These are phyloP conservation scores for Thinopyrum elongatum DNA, from an alignment of 176 grass and related monocot species.

Conservation along the genomic window DNA sequence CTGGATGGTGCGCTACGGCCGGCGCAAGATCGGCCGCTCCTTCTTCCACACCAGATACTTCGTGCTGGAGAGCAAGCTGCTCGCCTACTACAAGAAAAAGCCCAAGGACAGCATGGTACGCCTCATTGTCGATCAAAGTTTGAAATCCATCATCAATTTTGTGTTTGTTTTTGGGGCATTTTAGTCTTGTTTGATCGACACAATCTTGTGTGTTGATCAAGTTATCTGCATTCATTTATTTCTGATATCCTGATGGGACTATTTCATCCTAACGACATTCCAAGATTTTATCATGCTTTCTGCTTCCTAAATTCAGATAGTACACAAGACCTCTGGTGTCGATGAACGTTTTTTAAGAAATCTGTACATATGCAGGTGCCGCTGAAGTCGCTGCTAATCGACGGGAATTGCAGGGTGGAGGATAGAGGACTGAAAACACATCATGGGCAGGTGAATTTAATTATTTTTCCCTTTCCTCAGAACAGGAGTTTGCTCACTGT, in stretches of 20 bases:
- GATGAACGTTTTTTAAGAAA: not conserved
- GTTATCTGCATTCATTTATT: not conserved
- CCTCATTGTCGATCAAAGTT: too few species aligned
- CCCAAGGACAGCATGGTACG: constrained; percentile 72
- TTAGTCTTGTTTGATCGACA: too few species aligned
- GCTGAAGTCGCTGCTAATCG: too few species aligned
- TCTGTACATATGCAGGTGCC: not conserved
- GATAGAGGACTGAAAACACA: too few species aligned
- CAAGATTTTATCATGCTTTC: not conserved
- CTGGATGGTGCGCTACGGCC: constrained; percentile 90
- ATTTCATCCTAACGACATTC: not conserved
- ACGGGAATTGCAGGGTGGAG: too few species aligned
- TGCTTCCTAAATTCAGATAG: not conserved
- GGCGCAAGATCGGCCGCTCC: constrained; percentile 74
- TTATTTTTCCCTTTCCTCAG: too few species aligned
- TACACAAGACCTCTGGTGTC: not conserved
- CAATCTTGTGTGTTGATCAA: too few species aligned
- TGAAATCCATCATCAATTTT: too few species aligned
- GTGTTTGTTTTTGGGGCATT: too few species aligned
- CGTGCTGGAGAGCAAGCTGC: constrained; percentile 53
- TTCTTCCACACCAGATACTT: constrained; percentile 82
- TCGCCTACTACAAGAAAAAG: constrained; percentile 96
- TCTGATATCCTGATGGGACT: not conserved
- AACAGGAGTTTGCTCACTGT: too few species aligned
- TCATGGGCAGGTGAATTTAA: too few species aligned